Evolutionary conservation across 192 early-diverging fungal species (phyloP), one percentile per base, ranked within the genome.

Genomic region (Coemansia sp.): DNA sequence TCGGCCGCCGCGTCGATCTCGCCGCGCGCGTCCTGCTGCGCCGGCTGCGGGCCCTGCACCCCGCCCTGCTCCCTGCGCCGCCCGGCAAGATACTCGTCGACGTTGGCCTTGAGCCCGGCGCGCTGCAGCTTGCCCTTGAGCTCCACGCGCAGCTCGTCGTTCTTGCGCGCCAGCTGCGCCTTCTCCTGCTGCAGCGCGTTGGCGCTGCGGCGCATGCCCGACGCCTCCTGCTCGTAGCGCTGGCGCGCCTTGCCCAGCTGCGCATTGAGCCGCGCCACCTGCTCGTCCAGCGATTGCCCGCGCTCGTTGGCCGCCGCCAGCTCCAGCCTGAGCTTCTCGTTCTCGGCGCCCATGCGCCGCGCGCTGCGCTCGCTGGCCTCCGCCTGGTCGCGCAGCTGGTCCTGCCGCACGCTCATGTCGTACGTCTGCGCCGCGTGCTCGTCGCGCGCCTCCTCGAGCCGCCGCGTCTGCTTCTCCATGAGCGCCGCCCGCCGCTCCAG

Each of bases 171-270:
- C 6, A 88, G 55, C 14, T 80, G 67, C 6, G 61, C 44, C 44
- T 84, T 85, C 22, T 90, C 87, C 47, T 83, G 78, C 52, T 87
- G 83, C 11, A 87, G 45, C 5, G 64, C 57, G 23, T 74, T 70
- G 19, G 60, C 41, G 32, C 75, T 80, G 25, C 80, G 83, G 9
- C 86, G 82, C 64, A 83, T 58, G 17, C 62, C 51, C 1, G 63
- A 22, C 50, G 85, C 79, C 11, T 87, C 86, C 41, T 87, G 81
- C 47, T 89, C 87, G 30, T 81, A 82, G 15, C 82, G 76, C 26
- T 58, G 50, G 31, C 85, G 87, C 9, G 73, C 55, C 15, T 70
- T 62, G 31, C 70, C 67, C 1, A 86, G 50, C n/a, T 69, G 40
- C 21, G 29, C 47, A 29, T 47, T 55, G n/a, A 55, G 38, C 30